phyloP scores from a whole-genome alignment of 805 yeast genomes.

The Myxozyma mucilagina region DNA sequence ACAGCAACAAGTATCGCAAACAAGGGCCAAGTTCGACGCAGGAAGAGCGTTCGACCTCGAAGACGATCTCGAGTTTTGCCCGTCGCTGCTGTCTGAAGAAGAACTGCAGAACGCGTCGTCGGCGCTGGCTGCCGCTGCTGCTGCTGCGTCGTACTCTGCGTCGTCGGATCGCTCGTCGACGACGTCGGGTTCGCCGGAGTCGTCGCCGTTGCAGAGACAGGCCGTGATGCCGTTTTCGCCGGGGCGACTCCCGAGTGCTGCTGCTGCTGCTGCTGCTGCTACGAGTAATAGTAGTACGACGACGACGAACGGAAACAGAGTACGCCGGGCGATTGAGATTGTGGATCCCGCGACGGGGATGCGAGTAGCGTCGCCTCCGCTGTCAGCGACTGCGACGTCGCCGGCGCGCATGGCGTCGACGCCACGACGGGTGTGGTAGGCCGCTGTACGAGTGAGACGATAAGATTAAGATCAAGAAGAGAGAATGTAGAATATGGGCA shows the following conservation, averaged over 20 bases:
- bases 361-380: conserved; percentile 49
- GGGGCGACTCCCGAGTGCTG: conserved; percentile 29
- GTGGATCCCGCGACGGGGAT: conserved; percentile 57
- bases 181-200: conserved; percentile 33
- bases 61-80: conserved; percentile 73
- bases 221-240: conserved; percentile 15
- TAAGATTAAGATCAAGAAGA: too few species aligned
- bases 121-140: not conserved
- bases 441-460: too few species aligned
- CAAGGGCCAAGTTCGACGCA: conserved; percentile 50
- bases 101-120: conserved; percentile 16
- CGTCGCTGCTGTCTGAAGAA: conserved; percentile 40
- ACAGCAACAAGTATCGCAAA: conserved; percentile 14
- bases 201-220: conserved; percentile 32
- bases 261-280: too few species aligned
- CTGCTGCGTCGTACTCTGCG: conserved; percentile 13
- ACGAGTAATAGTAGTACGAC: too few species aligned
- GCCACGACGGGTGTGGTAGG: conserved; percentile 24
- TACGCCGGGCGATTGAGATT: conserved; percentile 46
- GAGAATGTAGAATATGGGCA: too few species aligned
- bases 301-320: conserved; percentile 22
- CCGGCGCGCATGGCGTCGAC: conserved; percentile 4
- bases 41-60: conserved; percentile 70
- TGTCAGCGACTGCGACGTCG: conserved; percentile 24
- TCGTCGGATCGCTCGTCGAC: conserved; percentile 32